phyloP scores from a whole-genome alignment of 176 grass and related monocot genomes.

The Oryza brachyantha region DNA sequence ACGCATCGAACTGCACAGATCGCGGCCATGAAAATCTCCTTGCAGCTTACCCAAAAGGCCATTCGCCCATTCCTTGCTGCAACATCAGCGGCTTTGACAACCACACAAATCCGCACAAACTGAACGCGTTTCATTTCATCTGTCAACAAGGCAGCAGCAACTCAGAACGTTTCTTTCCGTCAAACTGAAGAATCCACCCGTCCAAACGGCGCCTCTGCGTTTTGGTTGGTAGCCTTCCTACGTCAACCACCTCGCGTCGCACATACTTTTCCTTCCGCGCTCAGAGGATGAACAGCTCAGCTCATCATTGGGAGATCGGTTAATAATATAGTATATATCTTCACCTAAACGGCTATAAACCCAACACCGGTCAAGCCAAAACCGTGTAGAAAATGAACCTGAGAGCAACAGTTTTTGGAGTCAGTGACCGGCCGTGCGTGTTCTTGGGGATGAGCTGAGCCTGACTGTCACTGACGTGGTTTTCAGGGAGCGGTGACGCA shows the following conservation, averaged over 20 bases:
- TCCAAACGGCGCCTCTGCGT: too few species aligned
- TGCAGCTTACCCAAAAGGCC: background rate
- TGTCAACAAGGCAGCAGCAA: slow-evolving; percentile 4
- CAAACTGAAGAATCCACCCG: background rate
- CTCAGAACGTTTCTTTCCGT: slow-evolving; percentile 34
- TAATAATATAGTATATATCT: background rate
- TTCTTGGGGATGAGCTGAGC: too few species aligned
- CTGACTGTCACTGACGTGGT: too few species aligned
- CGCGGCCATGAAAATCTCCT: background rate
- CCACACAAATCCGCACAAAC: background rate
- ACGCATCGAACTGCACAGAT: background rate
- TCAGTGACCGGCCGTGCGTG: too few species aligned
- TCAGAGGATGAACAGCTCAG: background rate
- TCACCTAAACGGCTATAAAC: background rate
- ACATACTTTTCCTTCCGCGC: background rate
- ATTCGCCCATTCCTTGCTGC: background rate
- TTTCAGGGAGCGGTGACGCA: slow-evolving; percentile 18
- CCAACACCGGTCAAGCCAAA: background rate
- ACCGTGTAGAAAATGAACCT: too few species aligned
- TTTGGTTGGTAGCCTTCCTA: background rate
- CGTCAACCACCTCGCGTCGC: slow-evolving; percentile 19
- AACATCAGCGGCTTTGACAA: background rate
- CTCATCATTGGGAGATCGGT: background rate
- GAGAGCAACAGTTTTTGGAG: background rate
- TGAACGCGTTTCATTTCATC: slow-evolving; percentile 3